Conservation (phyloP, 352 stramenopile genomes). For the Chrysophaeum taylorii region DNA sequence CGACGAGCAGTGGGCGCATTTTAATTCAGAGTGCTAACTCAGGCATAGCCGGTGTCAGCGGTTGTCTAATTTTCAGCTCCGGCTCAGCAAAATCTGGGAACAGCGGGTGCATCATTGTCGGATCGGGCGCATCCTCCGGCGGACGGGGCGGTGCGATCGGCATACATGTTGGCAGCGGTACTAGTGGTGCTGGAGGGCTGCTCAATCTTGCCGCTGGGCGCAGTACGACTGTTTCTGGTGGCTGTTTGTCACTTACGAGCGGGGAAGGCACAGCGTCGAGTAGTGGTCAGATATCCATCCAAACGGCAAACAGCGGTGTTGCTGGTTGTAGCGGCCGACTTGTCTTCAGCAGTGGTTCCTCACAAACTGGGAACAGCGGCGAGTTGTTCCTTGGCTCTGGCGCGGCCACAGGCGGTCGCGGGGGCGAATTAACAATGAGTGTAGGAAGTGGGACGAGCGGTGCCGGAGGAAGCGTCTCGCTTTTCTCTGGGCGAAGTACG, state of each 20-base stretch:
- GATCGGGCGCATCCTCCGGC: constrained; percentile 23
- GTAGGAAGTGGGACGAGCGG: constrained; percentile 31
- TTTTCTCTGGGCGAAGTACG: constrained; percentile 23
- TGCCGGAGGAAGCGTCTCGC: constrained; percentile 37
- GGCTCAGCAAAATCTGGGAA: constrained; percentile 41
- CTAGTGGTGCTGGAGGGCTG: constrained; percentile 21
- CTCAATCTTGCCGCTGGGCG: constrained; percentile 20
- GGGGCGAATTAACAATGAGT: constrained; percentile 19
- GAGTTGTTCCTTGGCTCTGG: neutral
- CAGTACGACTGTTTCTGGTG: neutral
- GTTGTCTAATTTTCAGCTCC: constrained; percentile 42
- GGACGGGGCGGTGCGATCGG: constrained; percentile 22
- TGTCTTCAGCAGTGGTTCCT: constrained; percentile 24
- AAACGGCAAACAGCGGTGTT: constrained; percentile 25
- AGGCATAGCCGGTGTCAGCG: constrained; percentile 48
- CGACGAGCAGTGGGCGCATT: constrained; percentile 49
- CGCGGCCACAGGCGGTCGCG: constrained; percentile 13
- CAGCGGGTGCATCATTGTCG: constrained; percentile 32
- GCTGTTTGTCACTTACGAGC: neutral
- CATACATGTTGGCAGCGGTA: constrained; percentile 23
- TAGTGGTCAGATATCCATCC: constrained; percentile 14
- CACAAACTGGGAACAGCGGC: neutral
- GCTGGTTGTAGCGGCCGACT: constrained; percentile 22
- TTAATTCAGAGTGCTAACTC: constrained; percentile 49
- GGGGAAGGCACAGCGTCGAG: neutral